phyloP scores from a whole-genome alignment of 768 basidiomycete species.

The Strobilomyces echinocephalus region DNA sequence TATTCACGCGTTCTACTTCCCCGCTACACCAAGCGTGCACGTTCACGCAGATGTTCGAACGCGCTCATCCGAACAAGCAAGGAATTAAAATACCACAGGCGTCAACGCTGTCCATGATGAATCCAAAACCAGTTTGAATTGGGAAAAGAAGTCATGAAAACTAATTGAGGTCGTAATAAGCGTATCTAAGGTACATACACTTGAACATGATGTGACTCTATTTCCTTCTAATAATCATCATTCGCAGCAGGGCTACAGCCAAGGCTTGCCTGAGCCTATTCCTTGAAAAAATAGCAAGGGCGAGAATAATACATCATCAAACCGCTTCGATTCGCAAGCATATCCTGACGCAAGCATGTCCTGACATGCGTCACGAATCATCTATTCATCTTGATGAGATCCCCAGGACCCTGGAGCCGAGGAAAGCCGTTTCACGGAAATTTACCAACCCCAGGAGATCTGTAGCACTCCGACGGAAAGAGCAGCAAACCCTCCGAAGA shows the following conservation, averaged over 20 bases:
- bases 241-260: slow-evolving; percentile 12
- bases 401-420: slow-evolving; percentile 4
- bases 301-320: slow-evolving; percentile 21
- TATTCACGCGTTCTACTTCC: too few relatives aligned
- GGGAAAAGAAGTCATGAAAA: not conserved
- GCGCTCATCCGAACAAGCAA: slow-evolving; percentile 3
- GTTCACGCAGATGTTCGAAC: too few relatives aligned
- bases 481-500: slow-evolving; percentile 50
- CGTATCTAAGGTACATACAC: slow-evolving; percentile 19
- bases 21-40: too few relatives aligned
- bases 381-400: slow-evolving; percentile 7
- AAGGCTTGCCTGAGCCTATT: slow-evolving; percentile 19
- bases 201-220: too few relatives aligned
- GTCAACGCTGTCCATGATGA: not conserved
- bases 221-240: slow-evolving; percentile 5
- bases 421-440: not conserved
- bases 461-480: slow-evolving; percentile 47
- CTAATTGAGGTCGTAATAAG: slow-evolving; percentile 8
- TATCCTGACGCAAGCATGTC: too few relatives aligned
- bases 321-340: slow-evolving; percentile 10
- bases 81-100: not conserved
- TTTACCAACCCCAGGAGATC: slow-evolving; percentile 52
- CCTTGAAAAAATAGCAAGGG: slow-evolving; percentile 5
- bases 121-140: slow-evolving; percentile 1
- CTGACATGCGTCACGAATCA: slow-evolving; percentile 9